Evolutionary conservation across 192 early-diverging fungal genomes (phyloP), one percentile per base, ranked within the genome.

Genomic region (Geosiphon pyriformis): DNA sequence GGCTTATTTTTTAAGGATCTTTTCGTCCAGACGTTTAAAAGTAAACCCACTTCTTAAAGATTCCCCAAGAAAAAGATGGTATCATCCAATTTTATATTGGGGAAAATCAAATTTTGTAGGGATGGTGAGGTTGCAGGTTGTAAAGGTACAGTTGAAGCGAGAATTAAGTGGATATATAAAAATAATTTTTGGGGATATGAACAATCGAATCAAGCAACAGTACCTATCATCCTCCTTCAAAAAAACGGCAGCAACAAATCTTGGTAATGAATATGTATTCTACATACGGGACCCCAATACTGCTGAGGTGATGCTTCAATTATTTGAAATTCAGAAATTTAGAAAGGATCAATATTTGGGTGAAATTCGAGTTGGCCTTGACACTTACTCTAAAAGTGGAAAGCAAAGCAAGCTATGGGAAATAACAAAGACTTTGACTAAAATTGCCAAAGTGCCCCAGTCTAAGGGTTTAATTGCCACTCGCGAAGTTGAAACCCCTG

Each of bases 1-100:
- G 1, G 35, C 52, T 26, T 80, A 70, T 54, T 61, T 80, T 31
- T 18, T 80, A 6, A 37, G 77, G 18, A 27, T 78, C 3, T 66
- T 73, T 33, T 71, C 62, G n/a, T 46, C 35, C 0, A 35, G 64
- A 17, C 18, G n/a, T n/a, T n/a, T 65, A 37, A 20, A 12, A n/a
- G 23, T 54, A 0, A 55, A 6, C 2, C n/a, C 20, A 37, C 12
- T 65, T 23, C 31, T 23, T 29, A 52, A 55, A 27, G 63, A 65
- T 65, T 17, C 32, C 4, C 63, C 63, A 11, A 65, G 34, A 35
- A 53, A 54, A 35, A 65, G 54, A 54, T 65, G 63, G 63, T 65
- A 35, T 20, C 50, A 65, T 37, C 51, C 63, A 10, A 18, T 65
- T 18, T 17, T 65, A 27, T 65, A 65, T 42, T 54, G 27, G 10